phyloP scores from a whole-genome alignment of 2,329 filamentous ascomycete species.

The Pseudogymnoascus sp. region DNA sequence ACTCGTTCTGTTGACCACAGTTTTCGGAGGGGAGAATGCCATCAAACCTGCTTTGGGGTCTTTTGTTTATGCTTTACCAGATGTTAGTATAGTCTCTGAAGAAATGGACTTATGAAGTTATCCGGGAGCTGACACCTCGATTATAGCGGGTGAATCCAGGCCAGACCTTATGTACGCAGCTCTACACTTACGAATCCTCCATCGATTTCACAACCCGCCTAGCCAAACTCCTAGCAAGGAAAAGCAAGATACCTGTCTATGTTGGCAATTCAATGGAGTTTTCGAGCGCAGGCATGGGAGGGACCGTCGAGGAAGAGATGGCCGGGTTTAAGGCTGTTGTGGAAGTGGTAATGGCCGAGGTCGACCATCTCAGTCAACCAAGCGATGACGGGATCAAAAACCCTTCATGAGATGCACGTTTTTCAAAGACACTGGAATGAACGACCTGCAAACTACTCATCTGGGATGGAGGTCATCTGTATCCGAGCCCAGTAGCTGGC shows the following conservation, averaged over 20 bases:
- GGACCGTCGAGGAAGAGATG: slow-evolving; percentile 89
- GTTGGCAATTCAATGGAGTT: slow-evolving; percentile 84
- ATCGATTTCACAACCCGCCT: slow-evolving; percentile 82
- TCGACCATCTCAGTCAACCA: slow-evolving; percentile 29
- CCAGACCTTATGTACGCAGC: slow-evolving; percentile 67
- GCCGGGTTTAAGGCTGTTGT: slow-evolving; percentile 74
- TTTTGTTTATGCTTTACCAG: slow-evolving; percentile 88
- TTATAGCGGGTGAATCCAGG: slow-evolving; percentile 35
- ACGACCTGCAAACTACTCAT: neutral
- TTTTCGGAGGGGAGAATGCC: slow-evolving; percentile 46
- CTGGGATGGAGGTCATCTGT: neutral
- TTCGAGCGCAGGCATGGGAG: slow-evolving; percentile 64
- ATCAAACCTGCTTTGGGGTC: slow-evolving; percentile 63
- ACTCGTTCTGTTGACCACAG: slow-evolving; percentile 56
- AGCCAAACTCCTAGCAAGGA: slow-evolving; percentile 75
- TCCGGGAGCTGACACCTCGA: slow-evolving; percentile 16
- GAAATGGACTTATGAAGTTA: neutral
- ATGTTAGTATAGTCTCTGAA: slow-evolving; percentile 52
- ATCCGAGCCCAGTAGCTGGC: neutral
- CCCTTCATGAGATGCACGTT: neutral
- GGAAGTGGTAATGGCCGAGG: slow-evolving; percentile 56
- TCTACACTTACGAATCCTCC: slow-evolving; percentile 70
- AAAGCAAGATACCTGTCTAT: slow-evolving; percentile 70
- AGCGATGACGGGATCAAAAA: slow-evolving; percentile 5
- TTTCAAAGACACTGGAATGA: neutral